phyloP scores from a whole-genome alignment of 2,329 filamentous ascomycete species.

The Alternaria brassicicola region DNA sequence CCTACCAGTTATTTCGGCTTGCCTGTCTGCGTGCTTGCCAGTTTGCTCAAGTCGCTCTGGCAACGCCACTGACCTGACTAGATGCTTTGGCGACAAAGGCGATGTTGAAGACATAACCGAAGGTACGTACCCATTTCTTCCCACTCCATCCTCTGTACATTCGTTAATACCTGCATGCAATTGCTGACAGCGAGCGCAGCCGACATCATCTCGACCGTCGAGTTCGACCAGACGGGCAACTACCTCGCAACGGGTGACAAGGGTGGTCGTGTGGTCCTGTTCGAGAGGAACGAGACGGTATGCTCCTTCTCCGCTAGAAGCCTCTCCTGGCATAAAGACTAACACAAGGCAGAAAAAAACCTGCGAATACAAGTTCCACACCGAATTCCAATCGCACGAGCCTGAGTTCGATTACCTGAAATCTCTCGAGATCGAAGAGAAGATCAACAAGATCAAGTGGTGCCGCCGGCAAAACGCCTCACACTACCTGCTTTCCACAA shows the following conservation, averaged over 20 bases:
- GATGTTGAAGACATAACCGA: constrained; percentile 99
- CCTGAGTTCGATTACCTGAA: constrained; percentile 99
- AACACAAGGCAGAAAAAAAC: constrained; percentile 83
- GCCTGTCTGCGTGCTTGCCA: neutral
- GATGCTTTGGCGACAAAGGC: constrained; percentile 99
- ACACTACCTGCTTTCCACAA: constrained; percentile 96
- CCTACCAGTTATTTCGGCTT: neutral
- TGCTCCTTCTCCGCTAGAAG: constrained; percentile 41
- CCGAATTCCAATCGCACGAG: constrained; percentile 99
- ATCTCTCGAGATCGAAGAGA: constrained; percentile 98
- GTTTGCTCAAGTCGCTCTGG: neutral
- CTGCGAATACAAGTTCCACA: constrained; percentile 99
- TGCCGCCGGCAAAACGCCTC: constrained; percentile 97
- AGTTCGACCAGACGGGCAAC: constrained; percentile 89
- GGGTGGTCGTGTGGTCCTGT: constrained; percentile 82
- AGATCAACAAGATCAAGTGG: constrained; percentile 99
- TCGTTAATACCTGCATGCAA: constrained; percentile 14
- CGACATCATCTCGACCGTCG: constrained; percentile 90
- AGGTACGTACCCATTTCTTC: constrained; percentile 61
- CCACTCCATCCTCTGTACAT: neutral
- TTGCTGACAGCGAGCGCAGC: constrained; percentile 56
- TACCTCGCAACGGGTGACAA: constrained; percentile 91
- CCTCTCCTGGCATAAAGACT: constrained; percentile 9
- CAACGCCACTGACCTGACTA: constrained; percentile 51
- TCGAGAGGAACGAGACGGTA: constrained; percentile 95